Evolutionary conservation across 768 basidiomycete species (phyloP).

Genomic region (Suillus sp.): DNA sequence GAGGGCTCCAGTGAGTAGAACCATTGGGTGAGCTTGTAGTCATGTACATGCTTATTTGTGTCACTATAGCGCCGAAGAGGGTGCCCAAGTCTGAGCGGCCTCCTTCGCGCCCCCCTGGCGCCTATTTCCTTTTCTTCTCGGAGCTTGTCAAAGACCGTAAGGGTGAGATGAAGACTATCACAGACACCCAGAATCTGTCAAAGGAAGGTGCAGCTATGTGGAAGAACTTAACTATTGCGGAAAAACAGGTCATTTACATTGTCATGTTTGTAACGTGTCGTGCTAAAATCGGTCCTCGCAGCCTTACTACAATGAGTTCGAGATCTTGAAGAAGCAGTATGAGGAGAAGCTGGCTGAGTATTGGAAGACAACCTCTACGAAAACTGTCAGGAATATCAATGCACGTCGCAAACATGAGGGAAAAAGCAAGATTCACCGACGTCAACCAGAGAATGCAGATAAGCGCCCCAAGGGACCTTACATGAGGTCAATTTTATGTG

Average conservation of each 20-base stretch:
- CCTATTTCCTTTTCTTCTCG: slow-evolving; percentile 29
- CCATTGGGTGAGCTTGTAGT: not conserved
- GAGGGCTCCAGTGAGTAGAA: slow-evolving; percentile 21
- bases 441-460: not conserved
- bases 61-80: slow-evolving; percentile 14
- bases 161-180: not conserved
- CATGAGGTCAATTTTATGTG: slow-evolving; percentile 25
- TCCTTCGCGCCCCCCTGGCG: slow-evolving; percentile 30
- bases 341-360: slow-evolving; percentile 29
- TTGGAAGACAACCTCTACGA: slow-evolving; percentile 23
- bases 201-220: slow-evolving; percentile 31
- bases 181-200: slow-evolving; percentile 9
- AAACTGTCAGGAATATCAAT: slow-evolving; percentile 35
- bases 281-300: slow-evolving; percentile 14
- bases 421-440: slow-evolving; percentile 19
- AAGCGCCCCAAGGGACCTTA: slow-evolving; percentile 20
- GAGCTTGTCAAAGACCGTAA: slow-evolving; percentile 17
- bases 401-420: slow-evolving; percentile 31
- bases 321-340: slow-evolving; percentile 23
- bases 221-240: slow-evolving; percentile 32
- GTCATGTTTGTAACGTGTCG: not conserved
- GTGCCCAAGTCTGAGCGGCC: slow-evolving; percentile 23
- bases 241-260: slow-evolving; percentile 36
- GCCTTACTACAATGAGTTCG: slow-evolving; percentile 30
- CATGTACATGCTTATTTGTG: not conserved